Conservation (phyloP, 2,329 filamentous ascomycete genomes). For the Fusarium subtropicale region DNA sequence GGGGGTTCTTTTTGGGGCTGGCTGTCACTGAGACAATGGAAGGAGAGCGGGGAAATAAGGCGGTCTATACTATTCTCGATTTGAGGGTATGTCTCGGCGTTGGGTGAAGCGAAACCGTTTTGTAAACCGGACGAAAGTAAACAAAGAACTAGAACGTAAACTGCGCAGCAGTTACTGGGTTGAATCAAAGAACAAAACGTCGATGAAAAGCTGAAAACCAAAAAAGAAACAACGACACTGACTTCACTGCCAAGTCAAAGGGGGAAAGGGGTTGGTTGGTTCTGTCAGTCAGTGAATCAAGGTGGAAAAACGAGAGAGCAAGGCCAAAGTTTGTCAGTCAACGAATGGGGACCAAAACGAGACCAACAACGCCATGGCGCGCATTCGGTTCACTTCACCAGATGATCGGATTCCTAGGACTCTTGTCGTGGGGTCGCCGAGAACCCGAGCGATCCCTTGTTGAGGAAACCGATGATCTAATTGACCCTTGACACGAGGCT, state of each 20-base stretch:
- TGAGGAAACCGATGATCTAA: slow-evolving; percentile 25
- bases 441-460: slow-evolving; percentile 37
- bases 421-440: slow-evolving; percentile 34
- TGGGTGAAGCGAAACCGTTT: slow-evolving; percentile 20
- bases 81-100: slow-evolving; percentile 10
- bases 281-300: slow-evolving; percentile 32
- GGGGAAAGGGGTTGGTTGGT: slow-evolving; percentile 29
- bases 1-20: slow-evolving; percentile 22
- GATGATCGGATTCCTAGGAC: slow-evolving; percentile 35
- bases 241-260: slow-evolving; percentile 6
- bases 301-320: background rate
- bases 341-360: slow-evolving; percentile 5
- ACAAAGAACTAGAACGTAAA: slow-evolving; percentile 23
- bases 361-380: slow-evolving; percentile 29
- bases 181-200: background rate
- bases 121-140: slow-evolving; percentile 27
- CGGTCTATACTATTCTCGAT: slow-evolving; percentile 18
- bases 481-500: slow-evolving; percentile 23
- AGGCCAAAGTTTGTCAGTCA: slow-evolving; percentile 32
- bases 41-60: slow-evolving; percentile 35
- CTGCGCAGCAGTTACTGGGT: slow-evolving; percentile 8
- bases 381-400: slow-evolving; percentile 29
- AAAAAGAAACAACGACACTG: slow-evolving; percentile 11
- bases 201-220: slow-evolving; percentile 4
- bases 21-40: slow-evolving; percentile 35